phyloP scores from a whole-genome alignment of 2,329 filamentous ascomycete genomes.

The Paecilomyces dactylethromorphus region DNA sequence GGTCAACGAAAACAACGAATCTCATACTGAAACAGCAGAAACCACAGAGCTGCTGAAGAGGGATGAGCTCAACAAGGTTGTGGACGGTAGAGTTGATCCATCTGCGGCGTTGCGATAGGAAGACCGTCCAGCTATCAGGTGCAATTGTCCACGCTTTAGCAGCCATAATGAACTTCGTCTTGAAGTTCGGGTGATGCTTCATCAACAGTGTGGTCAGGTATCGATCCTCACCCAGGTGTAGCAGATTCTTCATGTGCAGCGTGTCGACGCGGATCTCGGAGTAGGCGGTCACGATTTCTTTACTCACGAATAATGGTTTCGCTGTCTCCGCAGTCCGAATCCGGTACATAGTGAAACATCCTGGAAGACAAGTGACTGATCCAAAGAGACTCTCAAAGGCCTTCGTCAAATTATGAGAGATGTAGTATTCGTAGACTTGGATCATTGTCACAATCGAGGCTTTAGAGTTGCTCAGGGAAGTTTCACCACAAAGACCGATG shows the following conservation, averaged over 20 bases:
- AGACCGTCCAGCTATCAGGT: constrained; percentile 87
- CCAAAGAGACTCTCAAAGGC: constrained; percentile 97
- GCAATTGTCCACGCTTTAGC: constrained; percentile 97
- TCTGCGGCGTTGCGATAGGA: constrained; percentile 94
- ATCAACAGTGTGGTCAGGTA: constrained; percentile 91
- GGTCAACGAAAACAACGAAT: constrained; percentile 91
- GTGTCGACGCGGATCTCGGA: constrained; percentile 93
- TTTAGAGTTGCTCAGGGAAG: constrained; percentile 85
- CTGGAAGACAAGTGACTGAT: constrained; percentile 92
- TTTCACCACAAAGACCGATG: constrained; percentile 94
- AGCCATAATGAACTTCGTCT: constrained; percentile 92
- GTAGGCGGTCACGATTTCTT: constrained; percentile 82
- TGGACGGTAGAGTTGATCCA: constrained; percentile 99
- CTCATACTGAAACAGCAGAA: constrained; percentile 99
- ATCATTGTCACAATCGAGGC: constrained; percentile 96
- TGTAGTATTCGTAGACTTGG: constrained; percentile 99
- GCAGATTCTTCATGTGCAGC: constrained; percentile 95
- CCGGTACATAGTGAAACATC: constrained; percentile 99
- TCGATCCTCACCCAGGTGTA: constrained; percentile 95
- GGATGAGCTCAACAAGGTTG: constrained; percentile 93
- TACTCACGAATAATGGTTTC: constrained; percentile 93
- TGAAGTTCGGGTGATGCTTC: constrained; percentile 88
- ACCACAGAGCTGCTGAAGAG: constrained; percentile 87
- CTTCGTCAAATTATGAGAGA: constrained; percentile 94
- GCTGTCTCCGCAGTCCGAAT: constrained; percentile 90